Evolutionary conservation across 2,329 filamentous ascomycete genomes (phyloP), one percentile per base, ranked within the genome.

Genomic region (Aureobasidium sp.): DNA sequence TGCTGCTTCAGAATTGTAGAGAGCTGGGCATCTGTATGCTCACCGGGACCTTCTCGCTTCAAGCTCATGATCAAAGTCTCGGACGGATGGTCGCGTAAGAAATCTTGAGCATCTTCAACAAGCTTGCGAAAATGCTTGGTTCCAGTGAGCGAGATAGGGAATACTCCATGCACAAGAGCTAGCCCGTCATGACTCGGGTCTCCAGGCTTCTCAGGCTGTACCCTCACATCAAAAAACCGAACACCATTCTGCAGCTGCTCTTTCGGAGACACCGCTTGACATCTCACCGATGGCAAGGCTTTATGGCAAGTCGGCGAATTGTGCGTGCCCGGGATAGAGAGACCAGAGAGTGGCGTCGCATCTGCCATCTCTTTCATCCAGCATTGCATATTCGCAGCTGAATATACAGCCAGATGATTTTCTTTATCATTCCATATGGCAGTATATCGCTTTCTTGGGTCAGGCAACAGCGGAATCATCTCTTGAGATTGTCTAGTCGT

Each of bases 271-370:
- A 90, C 88, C 29, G 87, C 84, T 71, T 98, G 93, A 70, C 93
- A 97, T 34, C 93, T 86, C 32, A 97, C 93, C 1, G 89, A 95
- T 1, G 93, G 93, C 4, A 96, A 79, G 11, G 93, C 90, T 44
- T 81, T 79, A 74, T 94, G 79, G 71, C 81, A 85, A 8, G 90
- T 94, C 6, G 93, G 88, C 16, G 87, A 88, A 72, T 98, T 97
- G 75, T 98, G 93, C 0, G 93, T 96, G 58, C 93, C 93, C 0
- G 93, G 93, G 58, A 97, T 93, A 45, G 86, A 93, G 45, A 98
- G 80, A 2, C 85, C 79, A 1, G 88, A 86, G 4, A 97, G 75
- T 1, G 88, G 83, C 48, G 81, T 85, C 17, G 82, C 77, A 63
- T 90, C 80, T 56, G 78, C 75, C 37, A 97, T 76, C 57, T 83